These are phyloP conservation scores for Chrysophaeum taylorii DNA, from an alignment of 352 stramenopile species.

Conservation along the genomic window DNA sequence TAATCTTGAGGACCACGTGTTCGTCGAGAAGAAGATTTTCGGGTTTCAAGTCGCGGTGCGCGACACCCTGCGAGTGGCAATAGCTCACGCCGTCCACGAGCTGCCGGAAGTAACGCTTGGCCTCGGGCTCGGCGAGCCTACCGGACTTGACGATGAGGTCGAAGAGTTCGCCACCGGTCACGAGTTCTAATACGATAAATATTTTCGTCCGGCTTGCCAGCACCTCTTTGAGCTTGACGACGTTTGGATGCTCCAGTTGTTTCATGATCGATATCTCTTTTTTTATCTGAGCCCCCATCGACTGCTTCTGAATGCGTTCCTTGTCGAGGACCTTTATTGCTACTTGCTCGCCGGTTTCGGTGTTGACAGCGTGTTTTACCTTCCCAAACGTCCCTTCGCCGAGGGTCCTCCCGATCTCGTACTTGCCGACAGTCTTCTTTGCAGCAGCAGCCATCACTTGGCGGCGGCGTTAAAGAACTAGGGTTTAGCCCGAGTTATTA, in stretches of 20 bases:
- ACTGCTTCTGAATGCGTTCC: slow-evolving; percentile 94
- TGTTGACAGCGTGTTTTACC: slow-evolving; percentile 79
- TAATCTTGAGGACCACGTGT: slow-evolving; percentile 95
- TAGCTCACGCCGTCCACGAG: slow-evolving; percentile 91
- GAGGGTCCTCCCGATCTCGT: slow-evolving; percentile 81
- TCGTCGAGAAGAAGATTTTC: slow-evolving; percentile 91
- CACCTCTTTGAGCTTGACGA: slow-evolving; percentile 69
- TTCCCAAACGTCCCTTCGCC: slow-evolving; percentile 82
- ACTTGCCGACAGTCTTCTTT: slow-evolving; percentile 71
- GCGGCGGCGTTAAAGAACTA: neutral
- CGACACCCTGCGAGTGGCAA: slow-evolving; percentile 91
- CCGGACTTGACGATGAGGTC: slow-evolving; percentile 91
- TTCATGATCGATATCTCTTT: slow-evolving; percentile 98
- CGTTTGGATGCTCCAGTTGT: slow-evolving; percentile 65
- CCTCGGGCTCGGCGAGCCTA: slow-evolving; percentile 86
- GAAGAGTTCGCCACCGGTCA: slow-evolving; percentile 80
- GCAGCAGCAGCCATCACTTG: neutral
- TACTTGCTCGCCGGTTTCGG: slow-evolving; percentile 81
- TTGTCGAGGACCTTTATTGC: slow-evolving; percentile 94
- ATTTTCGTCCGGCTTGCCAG: slow-evolving; percentile 88
- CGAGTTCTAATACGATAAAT: slow-evolving; percentile 69
- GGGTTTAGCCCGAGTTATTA: neutral
- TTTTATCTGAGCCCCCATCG: slow-evolving; percentile 94
- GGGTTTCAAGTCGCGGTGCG: slow-evolving; percentile 89
- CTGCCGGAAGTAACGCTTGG: slow-evolving; percentile 95